Evolutionary conservation across 2,329 filamentous ascomycete genomes (phyloP).

Genomic region (Annulohypoxylon truncatum): DNA sequence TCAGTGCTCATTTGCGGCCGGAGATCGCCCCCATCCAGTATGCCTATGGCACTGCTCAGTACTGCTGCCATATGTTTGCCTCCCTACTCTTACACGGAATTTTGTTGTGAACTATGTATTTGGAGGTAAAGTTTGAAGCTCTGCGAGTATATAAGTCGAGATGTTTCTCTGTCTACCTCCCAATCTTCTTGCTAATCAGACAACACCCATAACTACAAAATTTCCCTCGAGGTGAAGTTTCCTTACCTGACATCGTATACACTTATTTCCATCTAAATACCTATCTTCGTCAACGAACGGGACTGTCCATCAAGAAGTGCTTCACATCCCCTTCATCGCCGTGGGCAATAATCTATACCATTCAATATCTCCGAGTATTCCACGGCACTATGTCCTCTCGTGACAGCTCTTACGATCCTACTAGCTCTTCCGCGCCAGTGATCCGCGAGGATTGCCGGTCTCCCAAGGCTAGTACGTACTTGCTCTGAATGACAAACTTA

Average conservation of each 20-base stretch:
- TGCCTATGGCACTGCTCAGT: constrained; percentile 33
- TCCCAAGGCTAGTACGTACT: constrained; percentile 19
- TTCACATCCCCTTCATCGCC: constrained; percentile 16
- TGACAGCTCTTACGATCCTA: constrained; percentile 4
- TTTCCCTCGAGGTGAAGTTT: background rate
- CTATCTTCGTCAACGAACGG: constrained; percentile 12
- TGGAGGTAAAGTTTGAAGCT: constrained; percentile 16
- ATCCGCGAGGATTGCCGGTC: constrained; percentile 15
- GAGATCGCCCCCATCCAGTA: constrained; percentile 30
- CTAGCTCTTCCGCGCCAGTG: constrained; percentile 11
- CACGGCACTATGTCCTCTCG: constrained; percentile 31
- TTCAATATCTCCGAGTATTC: constrained; percentile 13
- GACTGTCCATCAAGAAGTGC: constrained; percentile 19
- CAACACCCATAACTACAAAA: constrained; percentile 5
- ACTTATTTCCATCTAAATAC: background rate
- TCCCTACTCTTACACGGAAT: constrained; percentile 16
- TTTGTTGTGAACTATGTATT: constrained; percentile 1
- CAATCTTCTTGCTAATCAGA: constrained; percentile 13
- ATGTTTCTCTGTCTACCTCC: constrained; percentile 7
- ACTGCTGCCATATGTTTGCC: constrained; percentile 19
- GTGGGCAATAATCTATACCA: constrained; percentile 15
- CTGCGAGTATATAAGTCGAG: constrained; percentile 15
- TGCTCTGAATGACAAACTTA: background rate
- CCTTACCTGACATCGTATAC: background rate
- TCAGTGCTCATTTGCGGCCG: constrained; percentile 3